These are phyloP conservation scores for Fraxinus angustifolia DNA, from an alignment of 305 asterid genomes.

Conservation along the genomic window DNA sequence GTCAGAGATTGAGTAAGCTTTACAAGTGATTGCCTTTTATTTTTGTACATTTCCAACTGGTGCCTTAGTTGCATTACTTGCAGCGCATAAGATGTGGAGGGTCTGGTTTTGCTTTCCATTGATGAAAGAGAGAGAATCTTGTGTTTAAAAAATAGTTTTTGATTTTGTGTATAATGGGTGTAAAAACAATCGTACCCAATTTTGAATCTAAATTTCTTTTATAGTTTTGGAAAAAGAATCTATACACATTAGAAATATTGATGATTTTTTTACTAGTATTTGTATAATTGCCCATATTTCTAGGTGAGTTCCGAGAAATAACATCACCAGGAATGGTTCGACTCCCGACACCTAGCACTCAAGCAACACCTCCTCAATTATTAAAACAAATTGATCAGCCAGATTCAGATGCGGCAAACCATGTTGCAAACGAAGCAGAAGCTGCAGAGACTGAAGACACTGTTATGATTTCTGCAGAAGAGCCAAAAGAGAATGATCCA, in stretches of 20 bases:
- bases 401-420: conserved; percentile 34
- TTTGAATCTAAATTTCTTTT: neutral
- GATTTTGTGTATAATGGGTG: neutral
- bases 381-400: conserved; percentile 42
- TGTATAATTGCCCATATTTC: conserved; percentile 17
- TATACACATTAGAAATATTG: neutral
- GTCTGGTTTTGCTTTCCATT: neutral
- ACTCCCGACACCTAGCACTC: conserved; percentile 46
- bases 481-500: conserved; percentile 49
- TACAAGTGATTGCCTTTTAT: neutral
- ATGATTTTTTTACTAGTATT: neutral
- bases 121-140: neutral
- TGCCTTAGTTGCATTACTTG: neutral
- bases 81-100: neutral
- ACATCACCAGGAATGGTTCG: conserved; percentile 41
- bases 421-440: conserved; percentile 38
- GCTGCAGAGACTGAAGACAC: conserved; percentile 48
- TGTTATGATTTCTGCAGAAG: conserved; percentile 43
- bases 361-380: conserved; percentile 47
- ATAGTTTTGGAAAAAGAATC: neutral
- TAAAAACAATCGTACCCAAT: neutral
- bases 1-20: neutral
- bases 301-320: conserved; percentile 57
- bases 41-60: neutral
- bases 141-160: neutral